A percentile compares a stretch with the other conserved stretches of the same genome.
These are phyloP conservation scores for Lentinula sp. DNA, from an alignment of 768 basidiomycete species.

Conservation along the genomic window DNA sequence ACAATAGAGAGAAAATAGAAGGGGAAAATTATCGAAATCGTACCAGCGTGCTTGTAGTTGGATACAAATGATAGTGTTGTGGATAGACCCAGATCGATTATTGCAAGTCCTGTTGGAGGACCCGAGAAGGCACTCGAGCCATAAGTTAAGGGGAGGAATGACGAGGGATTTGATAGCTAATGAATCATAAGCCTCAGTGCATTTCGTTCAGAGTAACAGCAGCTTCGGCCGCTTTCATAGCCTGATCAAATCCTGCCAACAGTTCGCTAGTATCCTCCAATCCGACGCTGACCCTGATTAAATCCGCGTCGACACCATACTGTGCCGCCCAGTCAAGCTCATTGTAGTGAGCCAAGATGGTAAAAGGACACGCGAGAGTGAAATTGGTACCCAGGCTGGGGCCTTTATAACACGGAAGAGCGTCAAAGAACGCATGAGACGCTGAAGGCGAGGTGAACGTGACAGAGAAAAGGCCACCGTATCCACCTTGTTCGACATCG, in stretches of 20 bases:
- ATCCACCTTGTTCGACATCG: constrained; percentile 48
- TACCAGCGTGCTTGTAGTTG: constrained; percentile 3
- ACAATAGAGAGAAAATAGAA: constrained; percentile 36
- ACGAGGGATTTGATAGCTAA: constrained; percentile 21
- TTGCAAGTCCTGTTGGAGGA: constrained; percentile 13
- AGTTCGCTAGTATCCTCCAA: constrained; percentile 67
- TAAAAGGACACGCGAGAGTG: constrained; percentile 91
- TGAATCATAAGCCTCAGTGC: constrained; percentile 12
- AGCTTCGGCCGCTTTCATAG: constrained; percentile 70
- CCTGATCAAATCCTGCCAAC: constrained; percentile 51
- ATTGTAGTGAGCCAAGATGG: constrained; percentile 82
- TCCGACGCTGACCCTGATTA: constrained; percentile 90
- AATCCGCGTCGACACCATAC: constrained; percentile 77
- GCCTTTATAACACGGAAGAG: constrained; percentile 79
- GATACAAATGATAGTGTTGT: constrained; percentile 10
- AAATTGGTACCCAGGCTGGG: constrained; percentile 94
- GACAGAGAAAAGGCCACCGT: constrained; percentile 83
- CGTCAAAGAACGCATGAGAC: constrained; percentile 79
- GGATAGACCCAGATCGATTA: not conserved
- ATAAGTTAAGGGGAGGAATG: not conserved
- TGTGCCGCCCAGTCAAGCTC: constrained; percentile 90
- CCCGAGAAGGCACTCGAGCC: not conserved
- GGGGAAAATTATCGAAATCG: constrained; percentile 13
- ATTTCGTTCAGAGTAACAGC: constrained; percentile 1
- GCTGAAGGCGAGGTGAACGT: constrained; percentile 70